A percentile compares a stretch with the other conserved stretches of the same genome.
These are phyloP conservation scores for Striga hermonthica DNA, from an alignment of 305 asterid species.

Conservation along the genomic window DNA sequence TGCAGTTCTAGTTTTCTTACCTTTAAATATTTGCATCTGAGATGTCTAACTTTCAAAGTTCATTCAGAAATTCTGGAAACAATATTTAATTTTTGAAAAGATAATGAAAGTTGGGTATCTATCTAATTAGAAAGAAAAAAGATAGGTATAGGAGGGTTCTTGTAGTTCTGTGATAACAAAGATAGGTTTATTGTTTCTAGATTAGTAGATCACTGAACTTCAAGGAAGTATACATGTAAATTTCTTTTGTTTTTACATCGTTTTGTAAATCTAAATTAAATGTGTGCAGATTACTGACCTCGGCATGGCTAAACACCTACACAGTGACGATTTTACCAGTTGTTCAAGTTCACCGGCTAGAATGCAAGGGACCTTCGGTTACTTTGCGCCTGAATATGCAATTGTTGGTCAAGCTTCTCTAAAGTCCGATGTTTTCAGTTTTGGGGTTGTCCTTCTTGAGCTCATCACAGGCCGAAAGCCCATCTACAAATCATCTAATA, in stretches of 20 bases:
- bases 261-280: neutral
- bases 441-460: conserved; percentile 96
- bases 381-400: conserved; percentile 97
- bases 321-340: conserved; percentile 62
- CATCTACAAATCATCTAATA: conserved; percentile 54
- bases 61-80: no score
- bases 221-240: neutral
- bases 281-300: conserved; percentile 82
- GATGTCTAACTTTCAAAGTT: no score
- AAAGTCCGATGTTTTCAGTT: conserved; percentile 92
- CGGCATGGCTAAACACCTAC: conserved; percentile 92
- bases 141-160: no score
- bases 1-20: no score
- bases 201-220: no score
- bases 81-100: no score
- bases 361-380: conserved; percentile 97
- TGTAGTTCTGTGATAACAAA: no score
- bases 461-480: conserved; percentile 82
- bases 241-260: conserved; percentile 1
- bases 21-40: no score
- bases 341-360: conserved; percentile 81
- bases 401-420: conserved; percentile 81
- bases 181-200: no score
- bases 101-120: no score
- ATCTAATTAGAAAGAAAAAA: no score